Base-by-base conservation (phyloP, 768 basidiomycete genomes). In the Pleurotus tuoliensis region DNA sequence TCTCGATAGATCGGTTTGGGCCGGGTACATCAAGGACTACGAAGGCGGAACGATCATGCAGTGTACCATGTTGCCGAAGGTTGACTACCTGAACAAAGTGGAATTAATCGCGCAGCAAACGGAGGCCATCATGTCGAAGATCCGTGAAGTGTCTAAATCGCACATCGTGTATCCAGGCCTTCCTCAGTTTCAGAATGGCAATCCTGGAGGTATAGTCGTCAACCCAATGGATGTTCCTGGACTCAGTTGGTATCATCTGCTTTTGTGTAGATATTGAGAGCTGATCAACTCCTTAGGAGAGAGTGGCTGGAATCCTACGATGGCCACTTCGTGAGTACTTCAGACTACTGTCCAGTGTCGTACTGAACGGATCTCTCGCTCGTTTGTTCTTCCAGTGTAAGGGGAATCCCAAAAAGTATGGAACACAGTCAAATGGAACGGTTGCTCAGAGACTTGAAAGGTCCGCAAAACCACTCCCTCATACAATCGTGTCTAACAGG, bases 21-120 rank as follows among this genome's bases (percentile, higher is more conserved):
- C 96, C 0, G 97, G 95, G 9, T 98, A 99, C 70, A 98, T 99
- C 84, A 99, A 98, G 70, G 97, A 99, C 69, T 99, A 99, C 71
- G 97, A 99, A 70, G 96, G 96, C 40, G 95, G 93, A 15, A 99
- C 96, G 45, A 94, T 98, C 74, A 98, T 99, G 95, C 92, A 95
- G 70, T 99, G 97, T 66, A 88, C 88, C 5, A 88, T 99, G 91
- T 71, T 99, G n/a, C 85, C 82, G 51, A 92, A 91, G 67, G 85
- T 98, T 59, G 85, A 94, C 66, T 99, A 98, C 66, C 78, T 95
- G 58, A 79, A 89, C 62, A 93, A 92, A 58, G 78, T 82, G 27
- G 83, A 83, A 55, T 84, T 90, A 59, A 75, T 98, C 56, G 76
- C 82, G 3, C 76, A 76, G 58, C 97, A 99, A 72, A 88, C 93